Evolutionary conservation across 108 stramenopile genomes (phyloP), one percentile per base, ranked within the genome.

Genomic region (Bacterosira constricta): DNA sequence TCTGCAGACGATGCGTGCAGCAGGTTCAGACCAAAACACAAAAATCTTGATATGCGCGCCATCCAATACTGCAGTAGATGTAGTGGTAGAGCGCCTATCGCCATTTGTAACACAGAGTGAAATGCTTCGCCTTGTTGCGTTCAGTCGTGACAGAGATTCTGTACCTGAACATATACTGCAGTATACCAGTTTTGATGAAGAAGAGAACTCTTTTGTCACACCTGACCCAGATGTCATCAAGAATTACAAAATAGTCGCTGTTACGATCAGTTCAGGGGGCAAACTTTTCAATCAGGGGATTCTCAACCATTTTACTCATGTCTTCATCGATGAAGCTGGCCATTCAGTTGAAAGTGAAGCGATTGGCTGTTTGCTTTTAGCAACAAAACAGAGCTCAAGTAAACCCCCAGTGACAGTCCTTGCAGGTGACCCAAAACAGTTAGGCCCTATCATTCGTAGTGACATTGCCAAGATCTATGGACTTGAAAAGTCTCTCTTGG

Each of bases 371-470:
- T 20, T 68, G 21, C 39, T 39, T 25, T 67, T 41, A 39, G 55
- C 49, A 11, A 71, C 50, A 12, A 71, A 61, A 50, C 58, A 71
- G 57, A 52, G 36, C 61, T 32, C 36, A 6, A 26, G 37, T 0
- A 41, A 30, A 2, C 32, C 34, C 0, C 66, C 46, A 23, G 58
- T 55, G 25, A 60, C 50, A 0, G 71, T 88, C 46, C 58, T 91
- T 49, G 87, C 88, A 8, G 88, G 90, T 2, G 90, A 92, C 79
- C 90, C 90, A 10, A 65, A 76, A 39, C 90, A 89, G 58, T 52
- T 92, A 5, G 90, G 90, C 23, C 88, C 90, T 15, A 71, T 85
- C 44, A 71, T 86, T 27, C 85, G 71, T 13, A 86, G 79, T 12
- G 73, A 79, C 32, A 44, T 86, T 4, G 75, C 73, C 17, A 59